phyloP scores from a whole-genome alignment of 345 rosid species.

The Lepidium aucheri region DNA sequence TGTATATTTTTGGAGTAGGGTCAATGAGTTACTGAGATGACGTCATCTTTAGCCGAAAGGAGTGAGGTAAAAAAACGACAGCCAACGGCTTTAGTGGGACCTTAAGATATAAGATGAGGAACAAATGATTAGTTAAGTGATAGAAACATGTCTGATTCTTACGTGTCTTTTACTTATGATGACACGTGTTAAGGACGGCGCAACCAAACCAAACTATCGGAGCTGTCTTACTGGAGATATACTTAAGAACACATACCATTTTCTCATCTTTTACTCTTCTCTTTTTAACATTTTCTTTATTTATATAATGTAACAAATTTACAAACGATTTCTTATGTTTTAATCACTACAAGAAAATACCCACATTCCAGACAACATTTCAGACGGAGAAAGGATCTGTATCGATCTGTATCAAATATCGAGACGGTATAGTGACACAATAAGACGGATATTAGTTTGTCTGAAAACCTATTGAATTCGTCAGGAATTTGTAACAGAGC shows the following conservation, averaged over 20 bases:
- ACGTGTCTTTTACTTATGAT: slow-evolving; percentile 30
- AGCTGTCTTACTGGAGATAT: slow-evolving; percentile 50
- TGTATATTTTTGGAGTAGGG: background rate
- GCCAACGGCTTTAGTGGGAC: slow-evolving; percentile 24
- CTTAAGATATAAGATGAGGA: slow-evolving; percentile 1
- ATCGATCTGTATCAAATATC: too few species aligned
- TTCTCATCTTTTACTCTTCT: slow-evolving; percentile 1
- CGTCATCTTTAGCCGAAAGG: slow-evolving; percentile 20
- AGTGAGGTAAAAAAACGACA: slow-evolving; percentile 5
- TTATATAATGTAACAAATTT: background rate
- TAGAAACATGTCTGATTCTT: slow-evolving; percentile 31
- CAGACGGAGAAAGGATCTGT: too few species aligned
- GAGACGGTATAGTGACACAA: too few species aligned
- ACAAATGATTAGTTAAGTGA: slow-evolving; percentile 40
- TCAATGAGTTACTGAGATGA: slow-evolving; percentile 26
- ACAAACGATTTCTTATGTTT: slow-evolving; percentile 17
- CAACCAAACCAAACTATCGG: slow-evolving; percentile 50
- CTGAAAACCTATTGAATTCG: too few species aligned
- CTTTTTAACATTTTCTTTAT: background rate
- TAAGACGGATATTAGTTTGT: too few species aligned
- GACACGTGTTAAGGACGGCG: slow-evolving; percentile 62
- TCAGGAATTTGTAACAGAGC: too few species aligned
- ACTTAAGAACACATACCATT: slow-evolving; percentile 10
- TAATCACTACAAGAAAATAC: too few species aligned
- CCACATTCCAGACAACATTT: too few species aligned